phyloP scores from a whole-genome alignment of 345 rosid genomes.

The Theobroma cacao region DNA sequence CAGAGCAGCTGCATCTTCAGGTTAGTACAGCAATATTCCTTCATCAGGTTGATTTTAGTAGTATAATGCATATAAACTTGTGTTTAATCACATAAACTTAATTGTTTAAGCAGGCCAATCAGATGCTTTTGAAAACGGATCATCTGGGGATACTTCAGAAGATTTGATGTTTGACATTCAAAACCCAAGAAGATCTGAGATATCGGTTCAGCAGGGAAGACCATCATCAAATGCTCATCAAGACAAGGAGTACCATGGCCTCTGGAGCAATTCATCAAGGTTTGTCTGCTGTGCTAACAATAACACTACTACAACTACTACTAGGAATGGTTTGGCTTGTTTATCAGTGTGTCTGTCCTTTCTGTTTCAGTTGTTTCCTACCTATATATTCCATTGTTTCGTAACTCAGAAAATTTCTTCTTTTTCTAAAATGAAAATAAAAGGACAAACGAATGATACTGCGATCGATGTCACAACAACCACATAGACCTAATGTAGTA shows the following conservation, averaged over 20 bases:
- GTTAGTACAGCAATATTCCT: conserved; percentile 20
- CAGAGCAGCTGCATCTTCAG: conserved; percentile 66
- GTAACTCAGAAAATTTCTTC: not conserved
- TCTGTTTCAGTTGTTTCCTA: conserved; percentile 8
- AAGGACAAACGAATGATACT: not conserved
- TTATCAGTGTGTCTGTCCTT: not conserved
- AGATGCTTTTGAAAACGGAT: conserved; percentile 71
- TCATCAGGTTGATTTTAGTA: not conserved
- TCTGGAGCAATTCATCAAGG: conserved; percentile 80
- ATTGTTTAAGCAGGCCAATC: conserved; percentile 49
- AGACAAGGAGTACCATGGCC: conserved; percentile 45
- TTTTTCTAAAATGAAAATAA: not conserved
- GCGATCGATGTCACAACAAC: not conserved
- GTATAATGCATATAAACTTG: not conserved
- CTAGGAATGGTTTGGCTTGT: not conserved
- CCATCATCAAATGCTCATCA: conserved; percentile 25
- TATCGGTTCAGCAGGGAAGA: conserved; percentile 44
- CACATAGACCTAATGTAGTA: not conserved
- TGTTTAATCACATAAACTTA: not conserved
- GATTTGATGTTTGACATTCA: conserved; percentile 73
- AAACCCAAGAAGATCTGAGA: conserved; percentile 51
- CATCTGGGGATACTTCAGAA: conserved; percentile 85
- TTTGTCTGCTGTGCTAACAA: conserved; percentile 19
- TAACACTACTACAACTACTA: not conserved
- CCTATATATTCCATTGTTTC: conserved; percentile 1